phyloP scores from a whole-genome alignment of 2,329 filamentous ascomycete genomes.

The Fusarium austroafricanum region DNA sequence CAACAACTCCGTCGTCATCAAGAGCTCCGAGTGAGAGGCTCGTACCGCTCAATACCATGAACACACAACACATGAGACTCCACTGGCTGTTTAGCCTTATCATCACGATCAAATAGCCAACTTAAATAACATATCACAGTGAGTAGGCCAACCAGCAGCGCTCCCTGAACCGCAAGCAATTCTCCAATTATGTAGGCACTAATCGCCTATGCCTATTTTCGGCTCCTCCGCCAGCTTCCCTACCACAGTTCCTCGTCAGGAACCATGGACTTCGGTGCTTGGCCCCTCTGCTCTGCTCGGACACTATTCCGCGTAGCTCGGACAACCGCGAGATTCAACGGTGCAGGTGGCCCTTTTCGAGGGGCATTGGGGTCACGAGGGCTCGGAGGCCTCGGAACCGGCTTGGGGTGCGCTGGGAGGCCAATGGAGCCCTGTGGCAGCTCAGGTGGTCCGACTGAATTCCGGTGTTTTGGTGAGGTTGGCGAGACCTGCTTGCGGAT shows the following conservation, averaged over 20 bases:
- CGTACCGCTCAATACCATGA: neutral
- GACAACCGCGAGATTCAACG: conserved; percentile 28
- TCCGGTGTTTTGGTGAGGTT: conserved; percentile 37
- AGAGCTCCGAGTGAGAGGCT: neutral
- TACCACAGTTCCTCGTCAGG: conserved; percentile 34
- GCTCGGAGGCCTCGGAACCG: conserved; percentile 27
- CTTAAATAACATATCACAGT: conserved; percentile 2
- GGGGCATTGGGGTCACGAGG: conserved; percentile 17
- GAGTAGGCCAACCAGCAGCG: conserved; percentile 31
- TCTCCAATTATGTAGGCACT: neutral
- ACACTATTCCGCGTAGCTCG: conserved; percentile 15
- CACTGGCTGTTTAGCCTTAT: neutral
- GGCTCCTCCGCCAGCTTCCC: neutral
- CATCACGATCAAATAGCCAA: neutral
- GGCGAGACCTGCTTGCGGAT: conserved; percentile 50
- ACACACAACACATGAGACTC: conserved; percentile 1
- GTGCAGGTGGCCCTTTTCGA: conserved; percentile 34
- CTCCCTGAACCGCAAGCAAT: neutral
- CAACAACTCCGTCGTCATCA: neutral
- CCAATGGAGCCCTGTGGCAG: conserved; percentile 45
- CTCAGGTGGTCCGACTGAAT: conserved; percentile 37
- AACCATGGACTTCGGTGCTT: conserved; percentile 26
- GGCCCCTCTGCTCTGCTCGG: conserved; percentile 8
- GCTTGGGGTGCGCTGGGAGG: conserved; percentile 47
- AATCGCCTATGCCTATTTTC: too few species aligned